Percentiles rank a stretch among this genome's conserved stretches.
Conservation (phyloP, 179 eudicot species). For the Beta macrorhiza region DNA sequence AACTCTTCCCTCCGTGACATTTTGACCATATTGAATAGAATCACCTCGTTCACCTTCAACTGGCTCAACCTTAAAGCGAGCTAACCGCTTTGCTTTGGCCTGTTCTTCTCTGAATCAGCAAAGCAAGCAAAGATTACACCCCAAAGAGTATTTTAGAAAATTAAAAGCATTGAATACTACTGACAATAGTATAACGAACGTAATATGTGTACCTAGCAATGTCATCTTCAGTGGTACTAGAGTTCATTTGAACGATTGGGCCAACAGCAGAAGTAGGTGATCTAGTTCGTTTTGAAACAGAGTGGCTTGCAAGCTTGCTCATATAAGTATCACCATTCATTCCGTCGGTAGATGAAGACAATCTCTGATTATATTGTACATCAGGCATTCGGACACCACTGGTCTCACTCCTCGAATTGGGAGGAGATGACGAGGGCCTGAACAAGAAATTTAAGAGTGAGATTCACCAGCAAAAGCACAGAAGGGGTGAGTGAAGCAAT, state of each 20-base stretch:
- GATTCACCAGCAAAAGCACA: conserved; percentile 7
- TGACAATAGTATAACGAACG: background rate
- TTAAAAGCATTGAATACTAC: background rate
- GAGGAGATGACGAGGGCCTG: conserved; percentile 53
- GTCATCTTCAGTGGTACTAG: conserved; percentile 42
- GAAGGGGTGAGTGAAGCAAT: background rate
- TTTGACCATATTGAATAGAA: conserved; percentile 39
- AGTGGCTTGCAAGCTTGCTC: conserved; percentile 31
- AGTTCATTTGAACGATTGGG: conserved; percentile 38
- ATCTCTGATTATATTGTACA: conserved; percentile 28
- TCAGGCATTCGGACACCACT: conserved; percentile 33
- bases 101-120: conserved; percentile 57
- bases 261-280: conserved; percentile 53
- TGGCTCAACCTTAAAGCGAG: conserved; percentile 68
- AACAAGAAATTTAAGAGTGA: conserved; percentile 25
- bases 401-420: conserved; percentile 34
- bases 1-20: conserved; percentile 34
- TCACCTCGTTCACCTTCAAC: conserved; percentile 54
- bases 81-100: conserved; percentile 89
- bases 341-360: conserved; percentile 36
- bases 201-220: conserved; percentile 39
- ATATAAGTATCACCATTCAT: conserved; percentile 36
- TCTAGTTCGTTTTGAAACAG: conserved; percentile 62
- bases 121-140: background rate
- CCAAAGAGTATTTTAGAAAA: background rate